A percentile compares a stretch with the other conserved stretches of the same genome.
phyloP scores from a whole-genome alignment of 2,329 filamentous ascomycete genomes.

The Trichoderma asperellum region DNA sequence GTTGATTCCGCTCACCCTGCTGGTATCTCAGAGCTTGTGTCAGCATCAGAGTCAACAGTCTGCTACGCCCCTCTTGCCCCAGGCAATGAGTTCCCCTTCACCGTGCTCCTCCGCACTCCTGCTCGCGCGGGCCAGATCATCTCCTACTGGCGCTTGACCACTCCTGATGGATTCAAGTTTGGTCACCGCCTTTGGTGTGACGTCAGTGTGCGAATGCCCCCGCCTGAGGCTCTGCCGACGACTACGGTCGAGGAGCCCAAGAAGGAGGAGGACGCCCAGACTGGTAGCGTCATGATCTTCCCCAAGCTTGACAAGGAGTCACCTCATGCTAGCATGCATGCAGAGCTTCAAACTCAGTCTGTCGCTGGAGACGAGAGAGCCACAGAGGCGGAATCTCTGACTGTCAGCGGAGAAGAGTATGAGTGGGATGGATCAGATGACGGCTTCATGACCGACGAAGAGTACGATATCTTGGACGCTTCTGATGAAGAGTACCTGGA shows the following conservation, averaged over 20 bases:
- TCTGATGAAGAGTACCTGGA: conserved; percentile 82
- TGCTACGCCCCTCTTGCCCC: conserved; percentile 70
- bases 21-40: conserved; percentile 74
- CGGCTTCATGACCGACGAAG: conserved; percentile 92
- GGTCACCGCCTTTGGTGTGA: conserved; percentile 97
- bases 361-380: conserved; percentile 10
- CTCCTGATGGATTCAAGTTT: conserved; percentile 78
- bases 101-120: conserved; percentile 81
- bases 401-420: conserved; percentile 51
- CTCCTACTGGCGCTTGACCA: conserved; percentile 95
- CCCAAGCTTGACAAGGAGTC: conserved; percentile 95
- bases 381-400: conserved; percentile 43
- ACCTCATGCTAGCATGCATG: conserved; percentile 76
- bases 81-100: conserved; percentile 78
- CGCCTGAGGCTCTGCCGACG: conserved; percentile 37
- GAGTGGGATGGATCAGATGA: conserved; percentile 68
- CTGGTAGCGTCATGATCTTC: conserved; percentile 84
- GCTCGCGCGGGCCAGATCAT: conserved; percentile 76
- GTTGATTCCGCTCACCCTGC: conserved; percentile 79
- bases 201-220: conserved; percentile 65
- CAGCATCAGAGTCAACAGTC: conserved; percentile 81
- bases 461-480: conserved; percentile 96
- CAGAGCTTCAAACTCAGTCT: conserved; percentile 55
- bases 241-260: conserved; percentile 36
- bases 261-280: conserved; percentile 40